Percentiles rank a stretch among this genome's conserved stretches.
Evolutionary conservation across 257 asterid species (phyloP).

Genomic region (Nicotiana attenuata): DNA sequence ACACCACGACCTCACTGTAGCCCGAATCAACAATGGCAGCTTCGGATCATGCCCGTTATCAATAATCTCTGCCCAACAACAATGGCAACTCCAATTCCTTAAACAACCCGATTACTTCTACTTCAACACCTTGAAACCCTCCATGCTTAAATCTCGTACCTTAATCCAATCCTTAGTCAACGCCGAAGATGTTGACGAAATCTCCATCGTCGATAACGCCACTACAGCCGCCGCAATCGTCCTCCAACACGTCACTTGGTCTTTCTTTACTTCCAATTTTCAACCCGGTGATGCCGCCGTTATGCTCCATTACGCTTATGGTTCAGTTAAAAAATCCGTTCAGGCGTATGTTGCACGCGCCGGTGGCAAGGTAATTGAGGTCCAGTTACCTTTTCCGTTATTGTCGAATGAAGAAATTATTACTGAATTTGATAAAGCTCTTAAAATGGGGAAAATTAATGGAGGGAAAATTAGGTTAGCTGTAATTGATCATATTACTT

Average conservation of each 20-base stretch:
- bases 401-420: slow-evolving; percentile 50
- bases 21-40: slow-evolving; percentile 91
- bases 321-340: slow-evolving; percentile 77
- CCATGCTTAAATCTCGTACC: slow-evolving; percentile 48
- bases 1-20: slow-evolving; percentile 61
- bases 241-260: slow-evolving; percentile 65
- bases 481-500: slow-evolving; percentile 75
- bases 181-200: slow-evolving; percentile 66
- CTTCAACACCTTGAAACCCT: slow-evolving; percentile 57
- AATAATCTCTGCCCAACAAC: slow-evolving; percentile 64
- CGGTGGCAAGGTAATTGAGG: slow-evolving; percentile 81
- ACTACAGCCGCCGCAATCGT: slow-evolving; percentile 86
- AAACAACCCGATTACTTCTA: slow-evolving; percentile 74
- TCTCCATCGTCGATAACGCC: slow-evolving; percentile 87
- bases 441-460: slow-evolving; percentile 41
- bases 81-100: slow-evolving; percentile 66
- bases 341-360: slow-evolving; percentile 77
- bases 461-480: slow-evolving; percentile 67
- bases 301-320: slow-evolving; percentile 78
- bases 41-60: slow-evolving; percentile 85
- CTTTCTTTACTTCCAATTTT: slow-evolving; percentile 43
- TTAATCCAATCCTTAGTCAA: slow-evolving; percentile 53
- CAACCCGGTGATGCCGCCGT: slow-evolving; percentile 57
- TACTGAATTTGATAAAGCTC: slow-evolving; percentile 50
- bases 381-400: slow-evolving; percentile 68